These are phyloP conservation scores for Colletotrichum noveboracense DNA, from an alignment of 2,329 filamentous ascomycete species.

Conservation along the genomic window DNA sequence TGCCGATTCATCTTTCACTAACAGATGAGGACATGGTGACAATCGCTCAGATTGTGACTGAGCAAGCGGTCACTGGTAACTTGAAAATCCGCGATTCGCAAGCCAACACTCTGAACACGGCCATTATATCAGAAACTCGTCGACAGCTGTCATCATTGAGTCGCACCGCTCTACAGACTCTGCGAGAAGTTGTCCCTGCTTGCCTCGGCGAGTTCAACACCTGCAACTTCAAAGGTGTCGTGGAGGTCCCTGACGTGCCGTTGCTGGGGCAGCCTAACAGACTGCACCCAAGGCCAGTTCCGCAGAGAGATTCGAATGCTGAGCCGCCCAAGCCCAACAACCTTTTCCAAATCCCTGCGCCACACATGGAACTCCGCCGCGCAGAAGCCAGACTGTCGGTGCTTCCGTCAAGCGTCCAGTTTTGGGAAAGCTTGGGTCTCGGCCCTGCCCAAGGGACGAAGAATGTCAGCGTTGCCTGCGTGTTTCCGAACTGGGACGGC, in stretches of 20 bases:
- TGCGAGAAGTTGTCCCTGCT: conserved; percentile 48
- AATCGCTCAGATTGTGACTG: conserved; percentile 73
- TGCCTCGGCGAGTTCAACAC: conserved; percentile 41
- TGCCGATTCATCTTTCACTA: conserved; percentile 47
- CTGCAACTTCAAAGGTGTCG: conserved; percentile 18
- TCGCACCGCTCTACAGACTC: conserved; percentile 54
- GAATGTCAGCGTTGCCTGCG: conserved; percentile 71
- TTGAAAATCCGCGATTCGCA: conserved; percentile 17
- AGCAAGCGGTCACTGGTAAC: conserved; percentile 65
- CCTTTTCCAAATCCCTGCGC: conserved; percentile 68
- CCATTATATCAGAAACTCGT: conserved; percentile 37
- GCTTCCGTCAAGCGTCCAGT: conserved; percentile 74
- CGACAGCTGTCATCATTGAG: conserved; percentile 47
- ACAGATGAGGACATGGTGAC: conserved; percentile 68
- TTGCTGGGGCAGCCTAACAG: conserved; percentile 57
- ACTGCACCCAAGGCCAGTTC: conserved; percentile 52
- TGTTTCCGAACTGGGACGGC: conserved; percentile 71
- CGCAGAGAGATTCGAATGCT: conserved; percentile 43
- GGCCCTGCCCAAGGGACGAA: conserved; percentile 75
- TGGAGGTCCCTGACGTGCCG: conserved; percentile 33
- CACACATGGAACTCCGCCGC: conserved; percentile 75
- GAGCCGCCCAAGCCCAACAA: conserved; percentile 56
- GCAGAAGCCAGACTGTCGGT: conserved; percentile 74
- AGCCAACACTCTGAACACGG: conserved; percentile 12
- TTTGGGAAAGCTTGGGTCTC: conserved; percentile 83